A percentile compares a stretch with the other conserved stretches of the same genome.
phyloP scores from a whole-genome alignment of 1,284 basidiomycete genomes.

The Ceratobasidium sp. region DNA sequence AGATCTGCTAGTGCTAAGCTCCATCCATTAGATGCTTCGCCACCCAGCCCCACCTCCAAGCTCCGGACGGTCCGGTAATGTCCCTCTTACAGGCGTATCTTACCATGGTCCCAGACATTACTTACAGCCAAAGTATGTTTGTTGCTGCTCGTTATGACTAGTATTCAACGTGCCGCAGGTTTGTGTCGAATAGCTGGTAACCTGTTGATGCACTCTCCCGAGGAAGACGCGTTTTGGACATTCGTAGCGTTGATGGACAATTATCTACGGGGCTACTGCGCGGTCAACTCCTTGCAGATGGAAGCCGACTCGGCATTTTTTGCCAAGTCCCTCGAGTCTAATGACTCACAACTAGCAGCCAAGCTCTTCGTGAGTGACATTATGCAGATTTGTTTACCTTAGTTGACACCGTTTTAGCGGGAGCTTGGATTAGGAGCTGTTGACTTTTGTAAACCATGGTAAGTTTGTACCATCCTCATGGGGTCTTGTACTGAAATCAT shows the following conservation, averaged over 20 bases:
- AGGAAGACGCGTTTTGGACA: constrained; percentile 96
- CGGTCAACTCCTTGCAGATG: constrained; percentile 76
- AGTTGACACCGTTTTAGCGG: constrained; percentile 51
- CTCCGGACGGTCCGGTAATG: constrained; percentile 67
- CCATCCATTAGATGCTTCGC: constrained; percentile 58
- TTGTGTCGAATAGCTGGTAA: constrained; percentile 84
- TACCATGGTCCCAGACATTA: constrained; percentile 84
- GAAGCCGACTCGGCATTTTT: constrained; percentile 88
- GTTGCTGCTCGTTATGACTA: constrained; percentile 43
- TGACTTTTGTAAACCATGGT: constrained; percentile 75
- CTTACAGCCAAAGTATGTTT: constrained; percentile 71
- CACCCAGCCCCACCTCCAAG: constrained; percentile 70
- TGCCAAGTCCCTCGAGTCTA: constrained; percentile 76
- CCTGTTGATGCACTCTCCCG: constrained; percentile 83
- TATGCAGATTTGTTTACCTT: not conserved
- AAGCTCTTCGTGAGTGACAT: constrained; percentile 69
- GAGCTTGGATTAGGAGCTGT: constrained; percentile 72
- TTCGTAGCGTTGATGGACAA: constrained; percentile 88
- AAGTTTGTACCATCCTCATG: constrained; percentile 49
- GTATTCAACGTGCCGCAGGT: constrained; percentile 61
- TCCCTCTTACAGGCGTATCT: constrained; percentile 79
- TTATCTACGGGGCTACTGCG: constrained; percentile 85
- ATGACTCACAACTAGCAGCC: constrained; percentile 75
- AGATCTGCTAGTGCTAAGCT: constrained; percentile 42
- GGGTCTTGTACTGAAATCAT: not conserved